Evolutionary conservation across 208 protist genomes (phyloP).

Genomic region (Leptomonas seymouri): DNA sequence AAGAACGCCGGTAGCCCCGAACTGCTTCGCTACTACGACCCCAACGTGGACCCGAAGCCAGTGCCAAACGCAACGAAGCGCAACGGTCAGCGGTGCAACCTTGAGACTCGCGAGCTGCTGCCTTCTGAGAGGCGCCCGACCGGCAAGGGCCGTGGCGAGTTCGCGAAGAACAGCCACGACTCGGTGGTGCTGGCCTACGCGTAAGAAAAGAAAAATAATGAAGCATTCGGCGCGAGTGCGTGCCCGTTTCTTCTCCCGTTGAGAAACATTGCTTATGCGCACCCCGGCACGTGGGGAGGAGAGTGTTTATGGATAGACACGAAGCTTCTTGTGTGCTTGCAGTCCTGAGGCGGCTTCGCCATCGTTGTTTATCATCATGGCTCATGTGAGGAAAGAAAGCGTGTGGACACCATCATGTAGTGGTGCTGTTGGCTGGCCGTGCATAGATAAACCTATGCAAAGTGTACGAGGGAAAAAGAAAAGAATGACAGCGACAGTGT

Average conservation of each 20-base stretch:
- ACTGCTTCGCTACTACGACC: conserved; percentile 70
- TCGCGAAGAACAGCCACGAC: conserved; percentile 11
- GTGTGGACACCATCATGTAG: too few species aligned
- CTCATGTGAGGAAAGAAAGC: too few species aligned
- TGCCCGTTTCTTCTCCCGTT: background rate
- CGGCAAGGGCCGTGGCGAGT: conserved; percentile 24
- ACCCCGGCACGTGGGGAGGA: too few species aligned
- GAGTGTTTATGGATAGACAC: too few species aligned
- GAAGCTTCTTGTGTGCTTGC: too few species aligned
- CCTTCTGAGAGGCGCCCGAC: conserved; percentile 16
- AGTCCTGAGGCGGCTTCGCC: too few species aligned
- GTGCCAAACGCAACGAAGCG: conserved; percentile 17
- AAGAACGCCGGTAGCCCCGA: conserved; percentile 33
- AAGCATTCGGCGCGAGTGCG: background rate
- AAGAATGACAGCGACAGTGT: too few species aligned
- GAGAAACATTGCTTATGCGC: conserved; percentile 8
- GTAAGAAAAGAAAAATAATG: background rate
- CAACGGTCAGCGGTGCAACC: conserved; percentile 41
- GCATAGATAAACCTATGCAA: too few species aligned
- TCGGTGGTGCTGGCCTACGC: conserved; percentile 12
- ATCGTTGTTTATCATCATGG: too few species aligned
- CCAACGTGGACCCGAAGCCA: conserved; percentile 44
- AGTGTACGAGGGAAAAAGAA: too few species aligned
- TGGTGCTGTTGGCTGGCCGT: too few species aligned
- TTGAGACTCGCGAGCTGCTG: conserved; percentile 32